Percentiles rank a stretch among this genome's conserved stretches.
These are phyloP conservation scores for Trametes pubescens DNA, from an alignment of 1,284 basidiomycete genomes.

Conservation along the genomic window DNA sequence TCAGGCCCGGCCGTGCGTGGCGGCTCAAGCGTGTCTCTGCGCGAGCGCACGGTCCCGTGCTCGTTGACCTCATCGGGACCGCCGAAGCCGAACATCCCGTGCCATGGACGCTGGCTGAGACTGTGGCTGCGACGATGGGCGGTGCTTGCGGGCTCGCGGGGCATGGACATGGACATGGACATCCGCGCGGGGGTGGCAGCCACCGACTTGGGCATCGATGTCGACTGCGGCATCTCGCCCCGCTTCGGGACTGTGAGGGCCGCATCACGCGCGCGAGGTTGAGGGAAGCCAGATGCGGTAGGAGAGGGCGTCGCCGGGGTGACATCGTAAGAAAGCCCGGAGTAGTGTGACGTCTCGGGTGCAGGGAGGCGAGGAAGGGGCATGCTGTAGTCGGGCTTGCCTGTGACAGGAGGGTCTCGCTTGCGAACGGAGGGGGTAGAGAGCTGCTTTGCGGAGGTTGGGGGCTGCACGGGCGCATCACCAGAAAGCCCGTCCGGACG, in stretches of 20 bases:
- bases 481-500: slow-evolving; percentile 34
- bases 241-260: slow-evolving; percentile 36
- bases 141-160: slow-evolving; percentile 70
- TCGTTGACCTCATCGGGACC: slow-evolving; percentile 50
- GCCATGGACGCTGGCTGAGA: slow-evolving; percentile 73
- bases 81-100: slow-evolving; percentile 58
- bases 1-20: slow-evolving; percentile 70
- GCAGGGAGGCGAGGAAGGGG: slow-evolving; percentile 82
- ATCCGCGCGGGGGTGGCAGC: slow-evolving; percentile 41
- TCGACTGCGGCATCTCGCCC: slow-evolving; percentile 12
- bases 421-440: slow-evolving; percentile 40
- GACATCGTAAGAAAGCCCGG: slow-evolving; percentile 77
- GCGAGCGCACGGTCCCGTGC: slow-evolving; percentile 43
- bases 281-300: slow-evolving; percentile 63
- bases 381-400: slow-evolving; percentile 82
- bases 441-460: slow-evolving; percentile 41
- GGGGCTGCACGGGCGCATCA: slow-evolving; percentile 36
- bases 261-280: slow-evolving; percentile 67
- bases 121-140: slow-evolving; percentile 79
- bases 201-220: slow-evolving; percentile 36
- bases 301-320: slow-evolving; percentile 60
- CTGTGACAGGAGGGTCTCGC: slow-evolving; percentile 35
- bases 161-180: slow-evolving; percentile 48
- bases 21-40: slow-evolving; percentile 44
- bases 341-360: slow-evolving; percentile 81